A percentile compares a stretch with the other conserved stretches of the same genome.
phyloP scores from a whole-genome alignment of 2,329 filamentous ascomycete species.

The Fusarium coffeatum region DNA sequence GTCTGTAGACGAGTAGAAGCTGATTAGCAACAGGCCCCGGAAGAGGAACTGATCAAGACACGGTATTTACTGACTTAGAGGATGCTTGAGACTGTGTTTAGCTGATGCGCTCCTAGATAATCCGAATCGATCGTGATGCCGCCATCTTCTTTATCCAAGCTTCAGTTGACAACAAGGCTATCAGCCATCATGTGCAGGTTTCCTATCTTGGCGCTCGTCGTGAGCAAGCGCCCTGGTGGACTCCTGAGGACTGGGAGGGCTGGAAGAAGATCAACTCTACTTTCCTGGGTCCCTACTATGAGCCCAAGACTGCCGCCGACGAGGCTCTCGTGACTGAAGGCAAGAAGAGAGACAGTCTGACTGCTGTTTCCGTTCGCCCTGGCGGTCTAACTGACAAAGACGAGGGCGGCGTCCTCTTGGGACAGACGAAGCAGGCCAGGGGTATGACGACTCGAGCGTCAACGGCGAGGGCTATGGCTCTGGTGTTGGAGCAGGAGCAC shows the following conservation, averaged over 20 bases:
- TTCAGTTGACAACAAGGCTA: constrained; percentile 40
- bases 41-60: constrained; percentile 56
- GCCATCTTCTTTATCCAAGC: constrained; percentile 42
- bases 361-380: constrained; percentile 62
- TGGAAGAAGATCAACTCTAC: constrained; percentile 54
- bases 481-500: constrained; percentile 57
- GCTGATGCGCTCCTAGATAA: constrained; percentile 34
- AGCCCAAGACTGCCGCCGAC: constrained; percentile 67
- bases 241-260: constrained; percentile 56
- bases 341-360: constrained; percentile 52
- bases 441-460: constrained; percentile 64
- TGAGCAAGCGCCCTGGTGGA: constrained; percentile 63
- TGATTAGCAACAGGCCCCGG: constrained; percentile 39
- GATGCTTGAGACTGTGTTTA: background rate
- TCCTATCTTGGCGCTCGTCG: constrained; percentile 66
- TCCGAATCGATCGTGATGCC: constrained; percentile 45
- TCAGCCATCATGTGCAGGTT: constrained; percentile 70
- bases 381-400: constrained; percentile 59
- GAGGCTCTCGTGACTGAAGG: constrained; percentile 61
- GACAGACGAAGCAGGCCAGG: constrained; percentile 51
- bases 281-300: constrained; percentile 61
- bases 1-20: constrained; percentile 4
- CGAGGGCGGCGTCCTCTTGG: constrained; percentile 57
- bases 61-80: constrained; percentile 21
- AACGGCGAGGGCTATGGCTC: constrained; percentile 65